Percentiles rank a stretch among this genome's conserved stretches.
These are phyloP conservation scores for Umbilicaria muhlenbergii DNA, from an alignment of 495 filamentous ascomycete species.

Conservation along the genomic window DNA sequence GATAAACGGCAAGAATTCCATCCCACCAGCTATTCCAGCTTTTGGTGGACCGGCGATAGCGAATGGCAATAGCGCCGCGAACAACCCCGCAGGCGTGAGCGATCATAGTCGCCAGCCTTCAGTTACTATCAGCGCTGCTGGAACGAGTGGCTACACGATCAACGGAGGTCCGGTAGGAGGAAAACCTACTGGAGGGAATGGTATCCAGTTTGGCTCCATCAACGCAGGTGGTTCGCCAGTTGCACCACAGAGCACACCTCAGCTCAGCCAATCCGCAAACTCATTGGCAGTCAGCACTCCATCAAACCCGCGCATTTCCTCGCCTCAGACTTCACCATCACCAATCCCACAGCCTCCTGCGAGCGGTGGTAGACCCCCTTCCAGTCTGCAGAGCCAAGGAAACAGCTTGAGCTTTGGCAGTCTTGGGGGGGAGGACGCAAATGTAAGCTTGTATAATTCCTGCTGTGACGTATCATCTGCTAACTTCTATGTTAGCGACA, in stretches of 20 bases:
- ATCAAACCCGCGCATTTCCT: conserved; percentile 48
- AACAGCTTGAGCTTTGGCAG: conserved; percentile 67
- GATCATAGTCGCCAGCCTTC: conserved; percentile 75
- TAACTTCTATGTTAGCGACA: conserved; percentile 28
- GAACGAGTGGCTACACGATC: conserved; percentile 53
- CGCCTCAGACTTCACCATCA: conserved; percentile 65
- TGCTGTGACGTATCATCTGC: conserved; percentile 4
- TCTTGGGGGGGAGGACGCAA: conserved; percentile 52
- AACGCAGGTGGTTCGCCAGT: conserved; percentile 52
- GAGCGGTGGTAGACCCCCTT: conserved; percentile 72
- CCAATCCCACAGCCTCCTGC: conserved; percentile 78
- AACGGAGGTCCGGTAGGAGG: conserved; percentile 54
- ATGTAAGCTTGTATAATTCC: conserved; percentile 39
- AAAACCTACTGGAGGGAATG: conserved; percentile 40
- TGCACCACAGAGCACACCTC: conserved; percentile 41
- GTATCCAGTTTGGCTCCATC: conserved; percentile 64
- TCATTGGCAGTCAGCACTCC: conserved; percentile 52
- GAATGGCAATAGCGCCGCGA: conserved; percentile 43
- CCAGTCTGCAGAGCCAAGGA: conserved; percentile 45
- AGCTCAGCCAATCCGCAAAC: conserved; percentile 30
- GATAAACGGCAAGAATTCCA: conserved; percentile 67
- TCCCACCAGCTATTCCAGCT: conserved; percentile 52
- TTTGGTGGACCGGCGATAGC: conserved; percentile 36
- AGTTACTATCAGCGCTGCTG: conserved; percentile 71
- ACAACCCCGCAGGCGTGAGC: conserved; percentile 33